Conservation (phyloP, 495 filamentous ascomycete genomes). For the Pseudotulostoma volvatum region DNA sequence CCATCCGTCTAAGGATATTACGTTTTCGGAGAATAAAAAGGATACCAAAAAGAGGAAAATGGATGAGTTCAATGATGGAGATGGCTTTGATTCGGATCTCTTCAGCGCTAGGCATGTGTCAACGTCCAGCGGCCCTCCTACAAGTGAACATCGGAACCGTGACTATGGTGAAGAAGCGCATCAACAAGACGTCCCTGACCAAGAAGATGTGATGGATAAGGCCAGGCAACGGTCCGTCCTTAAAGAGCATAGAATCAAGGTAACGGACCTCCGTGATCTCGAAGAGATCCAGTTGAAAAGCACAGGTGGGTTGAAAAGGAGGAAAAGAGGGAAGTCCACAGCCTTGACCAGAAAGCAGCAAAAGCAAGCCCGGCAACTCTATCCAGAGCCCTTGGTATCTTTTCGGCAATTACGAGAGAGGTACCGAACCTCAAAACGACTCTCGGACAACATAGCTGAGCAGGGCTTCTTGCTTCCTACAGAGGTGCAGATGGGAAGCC, state of each 20-base stretch:
- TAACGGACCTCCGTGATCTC: slow-evolving; percentile 46
- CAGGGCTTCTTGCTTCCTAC: slow-evolving; percentile 81
- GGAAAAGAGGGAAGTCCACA: slow-evolving; percentile 31
- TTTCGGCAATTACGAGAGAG: slow-evolving; percentile 53
- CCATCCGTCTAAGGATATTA: slow-evolving; percentile 20
- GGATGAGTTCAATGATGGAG: slow-evolving; percentile 11
- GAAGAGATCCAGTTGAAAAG: slow-evolving; percentile 21
- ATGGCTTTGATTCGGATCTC: slow-evolving; percentile 22
- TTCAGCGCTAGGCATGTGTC: slow-evolving; percentile 17
- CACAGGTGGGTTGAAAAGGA: slow-evolving; percentile 15
- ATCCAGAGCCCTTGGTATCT: slow-evolving; percentile 58
- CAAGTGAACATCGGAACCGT: slow-evolving; percentile 6
- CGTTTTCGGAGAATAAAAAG: slow-evolving; percentile 17
- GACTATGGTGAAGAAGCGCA: slow-evolving; percentile 7
- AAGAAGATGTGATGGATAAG: slow-evolving; percentile 21
- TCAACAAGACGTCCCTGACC: slow-evolving; percentile 8
- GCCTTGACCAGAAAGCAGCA: slow-evolving; percentile 35
- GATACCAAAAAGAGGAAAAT: slow-evolving; percentile 26
- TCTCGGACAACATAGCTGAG: slow-evolving; percentile 62
- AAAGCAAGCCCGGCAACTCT: slow-evolving; percentile 39
- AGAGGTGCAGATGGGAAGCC: slow-evolving; percentile 75
- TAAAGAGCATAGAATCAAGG: slow-evolving; percentile 72
- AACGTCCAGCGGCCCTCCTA: background rate
- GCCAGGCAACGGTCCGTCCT: slow-evolving; percentile 61
- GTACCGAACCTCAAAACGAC: slow-evolving; percentile 51